Conservation (phyloP, 176 grass and related monocot species). For the Panicum miliaceum region DNA sequence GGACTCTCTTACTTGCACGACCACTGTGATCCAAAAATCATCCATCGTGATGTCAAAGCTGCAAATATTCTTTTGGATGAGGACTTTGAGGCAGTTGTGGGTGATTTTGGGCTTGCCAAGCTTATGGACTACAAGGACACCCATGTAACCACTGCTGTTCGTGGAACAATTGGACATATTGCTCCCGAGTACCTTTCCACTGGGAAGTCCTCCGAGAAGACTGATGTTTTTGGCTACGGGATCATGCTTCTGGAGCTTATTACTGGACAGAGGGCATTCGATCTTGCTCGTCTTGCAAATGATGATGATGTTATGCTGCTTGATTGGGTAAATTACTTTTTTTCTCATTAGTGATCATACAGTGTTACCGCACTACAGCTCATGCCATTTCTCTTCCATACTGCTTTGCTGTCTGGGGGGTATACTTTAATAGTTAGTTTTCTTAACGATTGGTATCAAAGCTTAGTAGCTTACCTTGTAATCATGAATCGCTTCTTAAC, state of each 20-base stretch:
- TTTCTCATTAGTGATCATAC: slow-evolving; percentile 11
- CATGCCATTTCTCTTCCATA: neutral
- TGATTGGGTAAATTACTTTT: slow-evolving; percentile 59
- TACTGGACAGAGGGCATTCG: slow-evolving; percentile 68
- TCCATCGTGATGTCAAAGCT: slow-evolving; percentile 73
- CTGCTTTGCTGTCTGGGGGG: slow-evolving; percentile 3
- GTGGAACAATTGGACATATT: slow-evolving; percentile 66
- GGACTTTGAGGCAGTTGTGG: slow-evolving; percentile 64
- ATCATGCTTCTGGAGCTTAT: slow-evolving; percentile 76
- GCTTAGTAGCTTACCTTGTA: neutral
- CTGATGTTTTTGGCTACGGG: slow-evolving; percentile 71
- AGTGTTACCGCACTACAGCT: neutral
- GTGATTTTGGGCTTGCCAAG: slow-evolving; percentile 72
- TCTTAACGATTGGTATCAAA: slow-evolving; percentile 6
- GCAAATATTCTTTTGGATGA: slow-evolving; percentile 69
- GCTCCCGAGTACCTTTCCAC: slow-evolving; percentile 63
- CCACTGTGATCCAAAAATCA: slow-evolving; percentile 67
- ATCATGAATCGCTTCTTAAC: slow-evolving; percentile 28
- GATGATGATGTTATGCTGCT: slow-evolving; percentile 71
- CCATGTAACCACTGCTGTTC: slow-evolving; percentile 63
- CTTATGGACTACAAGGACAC: slow-evolving; percentile 70
- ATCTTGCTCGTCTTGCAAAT: slow-evolving; percentile 69
- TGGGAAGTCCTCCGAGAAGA: slow-evolving; percentile 65
- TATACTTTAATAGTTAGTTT: slow-evolving; percentile 24
- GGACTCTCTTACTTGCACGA: slow-evolving; percentile 76